Conservation (phyloP, 1,139 yeast species). For the Lodderomyces elongisporus region DNA sequence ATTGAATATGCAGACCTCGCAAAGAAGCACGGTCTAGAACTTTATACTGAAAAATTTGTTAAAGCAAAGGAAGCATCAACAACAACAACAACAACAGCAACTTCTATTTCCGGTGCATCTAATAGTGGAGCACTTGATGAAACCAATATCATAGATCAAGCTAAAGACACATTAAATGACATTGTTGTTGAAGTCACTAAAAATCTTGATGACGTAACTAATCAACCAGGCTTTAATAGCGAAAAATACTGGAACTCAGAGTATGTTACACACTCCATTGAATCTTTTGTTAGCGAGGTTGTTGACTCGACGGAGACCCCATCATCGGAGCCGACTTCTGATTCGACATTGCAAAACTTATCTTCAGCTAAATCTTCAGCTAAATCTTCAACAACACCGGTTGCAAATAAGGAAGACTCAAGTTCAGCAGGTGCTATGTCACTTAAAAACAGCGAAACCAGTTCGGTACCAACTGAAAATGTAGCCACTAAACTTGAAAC, state of each 20-base stretch:
- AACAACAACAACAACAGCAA: background rate
- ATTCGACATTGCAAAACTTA: conserved; percentile 1
- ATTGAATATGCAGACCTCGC: conserved; percentile 22
- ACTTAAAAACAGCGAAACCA: too few species aligned
- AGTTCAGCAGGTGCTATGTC: background rate
- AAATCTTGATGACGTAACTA: conserved; percentile 16
- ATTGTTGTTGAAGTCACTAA: conserved; percentile 18
- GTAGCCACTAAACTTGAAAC: background rate
- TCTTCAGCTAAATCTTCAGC: background rate
- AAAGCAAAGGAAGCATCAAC: conserved; percentile 18
- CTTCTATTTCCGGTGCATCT: background rate
- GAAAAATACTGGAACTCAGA: conserved; percentile 14
- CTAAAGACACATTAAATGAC: conserved; percentile 13
- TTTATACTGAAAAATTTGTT: conserved; percentile 38
- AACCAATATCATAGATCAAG: too few species aligned
- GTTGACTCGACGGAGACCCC: conserved; percentile 9
- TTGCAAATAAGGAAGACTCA: too few species aligned
- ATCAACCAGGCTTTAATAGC: conserved; percentile 15
- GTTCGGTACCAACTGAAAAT: too few species aligned
- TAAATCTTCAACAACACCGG: background rate
- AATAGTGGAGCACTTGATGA: too few species aligned
- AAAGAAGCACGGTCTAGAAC: too few species aligned
- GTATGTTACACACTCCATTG: conserved; percentile 2
- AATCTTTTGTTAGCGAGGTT: background rate
- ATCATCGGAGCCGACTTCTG: background rate